Percentiles rank a stretch among this genome's conserved stretches.
phyloP scores from a whole-genome alignment of 2,329 filamentous ascomycete species.

The Trichothecium roseum region DNA sequence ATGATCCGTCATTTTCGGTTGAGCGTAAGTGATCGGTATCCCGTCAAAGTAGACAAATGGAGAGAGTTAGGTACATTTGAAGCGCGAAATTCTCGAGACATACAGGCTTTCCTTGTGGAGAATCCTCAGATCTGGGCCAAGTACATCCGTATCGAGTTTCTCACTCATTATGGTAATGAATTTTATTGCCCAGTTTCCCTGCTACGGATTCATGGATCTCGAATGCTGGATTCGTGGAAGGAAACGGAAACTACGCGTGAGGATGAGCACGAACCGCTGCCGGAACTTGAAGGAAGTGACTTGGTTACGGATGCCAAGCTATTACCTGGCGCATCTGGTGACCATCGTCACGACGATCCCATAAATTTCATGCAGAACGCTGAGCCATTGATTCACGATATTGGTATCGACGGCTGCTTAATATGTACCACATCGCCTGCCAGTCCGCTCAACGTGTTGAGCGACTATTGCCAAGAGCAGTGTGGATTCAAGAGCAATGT shows the following conservation, averaged over 20 bases:
- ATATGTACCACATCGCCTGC: no score
- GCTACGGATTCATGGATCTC: constrained; percentile 85
- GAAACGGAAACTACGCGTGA: constrained; percentile 62
- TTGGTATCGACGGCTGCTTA: no score
- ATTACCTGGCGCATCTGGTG: no score
- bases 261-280: constrained; percentile 34
- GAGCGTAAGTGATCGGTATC: constrained; percentile 89
- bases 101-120: constrained; percentile 89
- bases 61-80: constrained; percentile 80
- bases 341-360: neutral
- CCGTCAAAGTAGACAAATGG: constrained; percentile 88
- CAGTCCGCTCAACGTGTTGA: no score
- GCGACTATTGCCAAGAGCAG: no score
- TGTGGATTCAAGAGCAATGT: no score
- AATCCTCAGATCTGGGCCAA: constrained; percentile 94
- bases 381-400: no score
- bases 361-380: neutral
- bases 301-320: no score
- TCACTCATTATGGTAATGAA: constrained; percentile 91
- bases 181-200: constrained; percentile 93
- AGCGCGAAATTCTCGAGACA: constrained; percentile 82
- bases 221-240: constrained; percentile 90
- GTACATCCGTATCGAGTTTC: constrained; percentile 83
- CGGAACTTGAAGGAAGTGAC: no score
- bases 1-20: constrained; percentile 87